Evolutionary conservation across 306 rosid genomes (phyloP), one percentile per base, ranked within the genome.

Genomic region (Chamaecrista fasciculata): DNA sequence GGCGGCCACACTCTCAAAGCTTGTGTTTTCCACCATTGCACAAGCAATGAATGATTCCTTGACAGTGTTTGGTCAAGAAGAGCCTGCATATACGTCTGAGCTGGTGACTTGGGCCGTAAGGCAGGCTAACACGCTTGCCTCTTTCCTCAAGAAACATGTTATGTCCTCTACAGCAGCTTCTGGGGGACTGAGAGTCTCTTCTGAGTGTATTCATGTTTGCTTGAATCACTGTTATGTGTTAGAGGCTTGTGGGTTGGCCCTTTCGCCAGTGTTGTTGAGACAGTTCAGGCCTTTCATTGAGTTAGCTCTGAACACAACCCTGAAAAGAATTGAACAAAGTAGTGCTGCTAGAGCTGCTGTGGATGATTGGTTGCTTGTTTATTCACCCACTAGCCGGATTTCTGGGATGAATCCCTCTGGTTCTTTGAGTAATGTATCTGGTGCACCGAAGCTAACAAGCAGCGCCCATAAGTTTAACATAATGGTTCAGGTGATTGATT

Each of bases 91-190:
- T 50, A 72, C 92, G 14, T 94, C 98, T 14, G 96, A 90, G 84
- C 84, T 94, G 24, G 98, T 94, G 24, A 90, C 92, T 37, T 94
- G 98, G 98, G 91, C 97, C 2, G 97, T 94, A 9, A 76, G 68
- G 58, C 89, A 90, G 71, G 81, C 92, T 0, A 82, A 83, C 23
- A 47, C 46, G 8, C 80, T 83, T 39, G 83, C 87, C 34, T 53
- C 74, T 49, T 83, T 85, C 46, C 79, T 88, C 24, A 94, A 88
- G 78, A 83, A 85, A 62, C 83, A 80, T 14, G 86, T 86, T 58
- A 78, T 90, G 12, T 88, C 85, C 33, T 88, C 96, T 7, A 73
- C 91, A 6, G 96, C 93, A 31, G 87, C 92, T 11, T 81, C 88
- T 2, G 97, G 97, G 71, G 82, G 92, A 61, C 72, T 93, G 24